Evolutionary conservation across 306 rosid species (phyloP).

Genomic region (Rosa chinensis): DNA sequence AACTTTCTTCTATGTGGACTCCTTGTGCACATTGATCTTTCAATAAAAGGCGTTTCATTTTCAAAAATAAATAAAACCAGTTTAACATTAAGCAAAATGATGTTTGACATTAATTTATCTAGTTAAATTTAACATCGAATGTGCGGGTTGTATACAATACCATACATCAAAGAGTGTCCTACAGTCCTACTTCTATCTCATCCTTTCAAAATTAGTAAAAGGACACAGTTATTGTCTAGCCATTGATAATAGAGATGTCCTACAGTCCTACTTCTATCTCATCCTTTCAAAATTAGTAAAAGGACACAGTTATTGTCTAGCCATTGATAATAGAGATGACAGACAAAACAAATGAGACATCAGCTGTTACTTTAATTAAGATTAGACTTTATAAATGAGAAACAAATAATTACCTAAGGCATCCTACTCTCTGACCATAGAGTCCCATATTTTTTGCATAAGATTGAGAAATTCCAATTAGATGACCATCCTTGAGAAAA

Average conservation of each 20-base stretch:
- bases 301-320: background rate
- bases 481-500: constrained; percentile 92
- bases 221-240: background rate
- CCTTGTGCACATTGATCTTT: background rate
- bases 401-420: constrained; percentile 69
- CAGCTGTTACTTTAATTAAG: constrained; percentile 5
- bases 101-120: background rate
- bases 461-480: constrained; percentile 83
- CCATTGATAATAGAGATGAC: background rate
- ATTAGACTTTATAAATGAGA: constrained; percentile 9
- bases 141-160: background rate
- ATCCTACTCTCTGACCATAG: constrained; percentile 95
- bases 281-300: background rate
- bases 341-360: background rate
- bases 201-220: background rate
- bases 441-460: constrained; percentile 99
- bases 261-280: background rate
- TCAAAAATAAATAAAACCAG: background rate
- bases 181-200: background rate
- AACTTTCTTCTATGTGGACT: background rate
- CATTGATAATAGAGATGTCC: background rate
- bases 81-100: no score
- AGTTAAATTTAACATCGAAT: background rate
- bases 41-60: background rate
- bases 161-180: background rate